A percentile compares a stretch with the other conserved stretches of the same genome.
Evolutionary conservation across 2,329 filamentous ascomycete species (phyloP).

Genomic region (Cladosporium velox): DNA sequence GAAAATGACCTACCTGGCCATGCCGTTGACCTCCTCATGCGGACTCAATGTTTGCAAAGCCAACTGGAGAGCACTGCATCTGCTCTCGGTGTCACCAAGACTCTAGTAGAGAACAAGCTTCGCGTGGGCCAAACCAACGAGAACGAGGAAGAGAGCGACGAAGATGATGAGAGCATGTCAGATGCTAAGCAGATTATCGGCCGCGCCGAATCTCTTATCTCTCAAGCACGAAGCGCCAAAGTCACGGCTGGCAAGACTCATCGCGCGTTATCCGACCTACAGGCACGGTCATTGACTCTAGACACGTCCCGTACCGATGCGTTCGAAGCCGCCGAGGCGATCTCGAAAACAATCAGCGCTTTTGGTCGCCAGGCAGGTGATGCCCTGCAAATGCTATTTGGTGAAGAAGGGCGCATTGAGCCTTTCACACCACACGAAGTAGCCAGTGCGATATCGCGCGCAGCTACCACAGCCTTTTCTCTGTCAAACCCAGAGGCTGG

Average conservation of each 20-base stretch:
- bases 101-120: slow-evolving; percentile 59
- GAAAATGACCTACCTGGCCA: slow-evolving; percentile 66
- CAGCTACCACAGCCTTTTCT: slow-evolving; percentile 54
- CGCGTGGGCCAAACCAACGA: slow-evolving; percentile 58
- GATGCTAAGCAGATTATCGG: slow-evolving; percentile 62
- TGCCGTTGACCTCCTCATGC: slow-evolving; percentile 79
- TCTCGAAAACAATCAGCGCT: slow-evolving; percentile 65
- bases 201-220: slow-evolving; percentile 70
- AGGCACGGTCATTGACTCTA: slow-evolving; percentile 72
- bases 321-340: slow-evolving; percentile 70
- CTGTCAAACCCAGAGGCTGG: slow-evolving; percentile 61
- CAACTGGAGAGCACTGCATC: slow-evolving; percentile 77
- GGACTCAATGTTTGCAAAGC: slow-evolving; percentile 72
- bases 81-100: slow-evolving; percentile 63
- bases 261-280: slow-evolving; percentile 75
- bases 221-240: slow-evolving; percentile 78
- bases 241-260: slow-evolving; percentile 78
- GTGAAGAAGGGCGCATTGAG: slow-evolving; percentile 70
- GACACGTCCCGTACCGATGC: slow-evolving; percentile 65
- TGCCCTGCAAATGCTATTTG: slow-evolving; percentile 65
- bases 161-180: slow-evolving; percentile 51
- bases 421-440: slow-evolving; percentile 69
- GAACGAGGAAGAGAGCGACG: slow-evolving; percentile 54
- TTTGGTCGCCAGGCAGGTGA: slow-evolving; percentile 68
- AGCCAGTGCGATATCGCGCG: slow-evolving; percentile 61